phyloP scores from a whole-genome alignment of 1,139 yeast genomes.

The Neolecta irregularis region DNA sequence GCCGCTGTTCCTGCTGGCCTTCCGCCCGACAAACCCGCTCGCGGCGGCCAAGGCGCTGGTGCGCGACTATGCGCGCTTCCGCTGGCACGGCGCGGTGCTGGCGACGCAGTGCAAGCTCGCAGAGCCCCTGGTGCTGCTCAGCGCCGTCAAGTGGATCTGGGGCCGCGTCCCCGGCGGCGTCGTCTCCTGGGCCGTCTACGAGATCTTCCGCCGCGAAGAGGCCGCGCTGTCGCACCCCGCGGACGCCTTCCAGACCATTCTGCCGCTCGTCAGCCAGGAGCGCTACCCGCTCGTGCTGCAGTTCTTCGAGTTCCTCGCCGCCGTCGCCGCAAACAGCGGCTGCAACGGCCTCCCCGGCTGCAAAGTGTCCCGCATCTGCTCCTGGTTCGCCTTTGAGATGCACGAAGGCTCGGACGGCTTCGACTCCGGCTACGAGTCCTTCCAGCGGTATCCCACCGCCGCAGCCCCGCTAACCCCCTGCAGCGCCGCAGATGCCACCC shows the following conservation, averaged over 20 bases:
- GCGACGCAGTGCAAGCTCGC: constrained; percentile 5
- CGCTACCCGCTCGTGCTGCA: constrained; percentile 52
- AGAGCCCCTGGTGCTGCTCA: constrained; percentile 9
- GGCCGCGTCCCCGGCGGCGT: constrained; percentile 62
- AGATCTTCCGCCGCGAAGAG: constrained; percentile 35
- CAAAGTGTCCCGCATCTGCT: constrained; percentile 67
- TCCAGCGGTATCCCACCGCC: too few relatives aligned
- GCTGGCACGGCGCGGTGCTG: neutral
- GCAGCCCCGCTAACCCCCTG: too few relatives aligned
- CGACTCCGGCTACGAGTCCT: neutral
- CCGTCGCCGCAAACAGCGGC: constrained; percentile 70
- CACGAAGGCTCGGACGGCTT: constrained; percentile 1
- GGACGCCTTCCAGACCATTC: constrained; percentile 74
- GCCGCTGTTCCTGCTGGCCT: constrained; percentile 23
- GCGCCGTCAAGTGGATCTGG: constrained; percentile 33
- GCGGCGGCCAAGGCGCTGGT: constrained; percentile 11
- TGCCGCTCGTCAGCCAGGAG: constrained; percentile 40
- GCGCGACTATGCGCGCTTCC: constrained; percentile 4
- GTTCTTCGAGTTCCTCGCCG: constrained; percentile 63
- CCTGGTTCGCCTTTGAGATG: constrained; percentile 68
- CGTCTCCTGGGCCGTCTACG: constrained; percentile 74
- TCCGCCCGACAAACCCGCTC: constrained; percentile 18
- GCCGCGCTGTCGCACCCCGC: constrained; percentile 25
- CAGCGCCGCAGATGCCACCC: constrained; percentile 71
- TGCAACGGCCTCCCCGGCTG: constrained; percentile 66